phyloP scores from a whole-genome alignment of 768 basidiomycete species.

The Kwoniella botswanensis region DNA sequence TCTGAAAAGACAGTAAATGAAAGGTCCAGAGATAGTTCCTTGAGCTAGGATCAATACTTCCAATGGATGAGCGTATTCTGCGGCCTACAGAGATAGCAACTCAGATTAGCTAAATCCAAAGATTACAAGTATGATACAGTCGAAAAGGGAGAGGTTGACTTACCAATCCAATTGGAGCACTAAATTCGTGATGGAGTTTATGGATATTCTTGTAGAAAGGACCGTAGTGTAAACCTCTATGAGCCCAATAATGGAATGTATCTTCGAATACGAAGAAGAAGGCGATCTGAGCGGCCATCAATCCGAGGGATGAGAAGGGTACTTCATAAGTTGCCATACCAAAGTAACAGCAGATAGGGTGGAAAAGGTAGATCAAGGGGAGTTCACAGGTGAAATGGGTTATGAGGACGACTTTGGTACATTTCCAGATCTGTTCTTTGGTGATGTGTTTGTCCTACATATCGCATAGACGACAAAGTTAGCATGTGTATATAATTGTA shows the following conservation, averaged over 20 bases:
- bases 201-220: slow-evolving; percentile 87
- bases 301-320: slow-evolving; percentile 77
- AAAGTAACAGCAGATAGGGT: slow-evolving; percentile 81
- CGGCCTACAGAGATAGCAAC: slow-evolving; percentile 59
- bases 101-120: background rate
- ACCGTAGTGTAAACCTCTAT: slow-evolving; percentile 80
- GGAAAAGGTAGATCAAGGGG: slow-evolving; percentile 88
- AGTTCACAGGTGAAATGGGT: slow-evolving; percentile 96
- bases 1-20: slow-evolving; percentile 79
- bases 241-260: slow-evolving; percentile 93
- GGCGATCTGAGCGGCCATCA: slow-evolving; percentile 75
- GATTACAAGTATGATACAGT: background rate
- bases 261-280: slow-evolving; percentile 97
- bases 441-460: slow-evolving; percentile 72
- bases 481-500: slow-evolving; percentile 2
- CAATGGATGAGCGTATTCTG: slow-evolving; percentile 96
- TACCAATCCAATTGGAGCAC: slow-evolving; percentile 91
- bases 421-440: slow-evolving; percentile 85
- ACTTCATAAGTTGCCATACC: slow-evolving; percentile 93
- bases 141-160: slow-evolving; percentile 24
- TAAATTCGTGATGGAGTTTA: slow-evolving; percentile 97
- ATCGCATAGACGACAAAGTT: slow-evolving; percentile 5
- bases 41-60: slow-evolving; percentile 93
- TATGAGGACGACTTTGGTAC: slow-evolving; percentile 89
- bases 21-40: slow-evolving; percentile 85